Evolutionary conservation across 2,329 filamentous ascomycete species (phyloP).

Genomic region (Aschersonia sp.): DNA sequence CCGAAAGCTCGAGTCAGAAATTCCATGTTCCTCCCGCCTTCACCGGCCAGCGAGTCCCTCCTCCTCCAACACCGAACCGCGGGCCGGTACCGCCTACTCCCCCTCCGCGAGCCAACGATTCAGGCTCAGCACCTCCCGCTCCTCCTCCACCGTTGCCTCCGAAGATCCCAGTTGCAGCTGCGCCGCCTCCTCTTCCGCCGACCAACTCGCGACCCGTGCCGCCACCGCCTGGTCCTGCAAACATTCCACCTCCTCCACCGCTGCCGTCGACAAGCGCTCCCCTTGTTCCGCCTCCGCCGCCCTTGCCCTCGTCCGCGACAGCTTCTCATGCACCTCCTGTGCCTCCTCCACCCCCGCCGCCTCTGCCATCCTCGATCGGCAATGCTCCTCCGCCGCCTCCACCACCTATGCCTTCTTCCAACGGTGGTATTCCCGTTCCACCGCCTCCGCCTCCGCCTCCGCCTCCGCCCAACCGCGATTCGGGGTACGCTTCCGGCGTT

Average conservation of each 20-base stretch:
- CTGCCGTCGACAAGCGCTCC: constrained; percentile 21
- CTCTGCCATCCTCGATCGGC: constrained; percentile 19
- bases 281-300: constrained; percentile 20
- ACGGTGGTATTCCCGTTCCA: constrained; percentile 16
- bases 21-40: constrained; percentile 76
- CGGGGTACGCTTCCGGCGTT: constrained; percentile 38
- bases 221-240: constrained; percentile 30
- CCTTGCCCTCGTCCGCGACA: constrained; percentile 22
- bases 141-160: constrained; percentile 32
- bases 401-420: constrained; percentile 15
- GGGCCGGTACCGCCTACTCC: constrained; percentile 60
- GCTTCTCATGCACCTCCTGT: constrained; percentile 20
- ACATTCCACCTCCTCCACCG: constrained; percentile 29
- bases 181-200: constrained; percentile 36
- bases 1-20: constrained; percentile 35
- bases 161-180: constrained; percentile 27
- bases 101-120: constrained; percentile 28
- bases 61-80: constrained; percentile 65
- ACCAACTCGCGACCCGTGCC: constrained; percentile 36
- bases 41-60: constrained; percentile 52
- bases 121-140: constrained; percentile 13
- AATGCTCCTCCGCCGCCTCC: constrained; percentile 20
- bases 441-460: constrained; percentile 29
- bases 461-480: constrained; percentile 43
- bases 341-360: constrained; percentile 20